Evolutionary conservation across 108 stramenopile genomes (phyloP).

Genomic region (Halocafeteria seosinensis): DNA sequence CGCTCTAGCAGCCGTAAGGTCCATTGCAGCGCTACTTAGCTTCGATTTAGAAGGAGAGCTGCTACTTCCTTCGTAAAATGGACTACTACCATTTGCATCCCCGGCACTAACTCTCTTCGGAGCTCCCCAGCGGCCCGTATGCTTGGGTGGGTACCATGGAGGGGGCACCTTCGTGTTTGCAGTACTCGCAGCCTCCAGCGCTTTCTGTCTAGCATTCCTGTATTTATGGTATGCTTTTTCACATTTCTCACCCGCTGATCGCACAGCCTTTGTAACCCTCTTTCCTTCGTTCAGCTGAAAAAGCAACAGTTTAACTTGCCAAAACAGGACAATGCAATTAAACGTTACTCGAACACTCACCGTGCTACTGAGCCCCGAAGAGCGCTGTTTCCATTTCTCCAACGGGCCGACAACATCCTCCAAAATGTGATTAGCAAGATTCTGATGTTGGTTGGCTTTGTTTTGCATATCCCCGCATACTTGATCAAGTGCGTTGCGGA

Average conservation of each 20-base stretch:
- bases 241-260: not conserved
- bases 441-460: not conserved
- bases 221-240: not conserved
- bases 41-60: not conserved
- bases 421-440: not conserved
- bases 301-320: no score
- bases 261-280: no score
- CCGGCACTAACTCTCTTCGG: no score
- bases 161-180: not conserved
- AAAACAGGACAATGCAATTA: no score
- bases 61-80: not conserved
- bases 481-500: no score
- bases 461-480: not conserved
- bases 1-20: not conserved
- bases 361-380: not conserved
- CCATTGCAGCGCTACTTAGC: not conserved
- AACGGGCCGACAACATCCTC: not conserved
- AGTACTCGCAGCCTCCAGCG: not conserved
- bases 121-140: not conserved
- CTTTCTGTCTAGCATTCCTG: not conserved
- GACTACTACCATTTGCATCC: no score
- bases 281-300: no score
- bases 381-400: not conserved
- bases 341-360: no score
- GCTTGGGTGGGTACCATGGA: not conserved